Conservation (phyloP, 345 rosid genomes). For the Carallia pectinifolia region DNA sequence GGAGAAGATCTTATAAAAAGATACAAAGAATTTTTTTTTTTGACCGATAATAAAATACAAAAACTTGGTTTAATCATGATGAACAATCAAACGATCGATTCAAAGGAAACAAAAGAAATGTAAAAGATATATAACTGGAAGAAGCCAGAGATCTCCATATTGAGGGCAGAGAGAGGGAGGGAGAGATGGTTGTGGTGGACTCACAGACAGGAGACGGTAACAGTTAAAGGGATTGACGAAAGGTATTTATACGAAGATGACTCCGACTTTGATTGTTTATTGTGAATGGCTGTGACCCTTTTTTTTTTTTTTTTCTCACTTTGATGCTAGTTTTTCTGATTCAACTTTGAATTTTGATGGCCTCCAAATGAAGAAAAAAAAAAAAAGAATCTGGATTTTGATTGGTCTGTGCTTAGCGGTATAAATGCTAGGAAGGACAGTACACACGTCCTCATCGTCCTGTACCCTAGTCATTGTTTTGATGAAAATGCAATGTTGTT, state of each 20-base stretch:
- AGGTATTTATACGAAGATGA: not conserved
- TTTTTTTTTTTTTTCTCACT: not conserved
- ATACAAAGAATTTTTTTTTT: too few relatives aligned
- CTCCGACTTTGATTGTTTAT: not conserved
- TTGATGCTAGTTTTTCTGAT: not conserved
- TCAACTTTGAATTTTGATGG: not conserved
- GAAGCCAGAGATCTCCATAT: not conserved
- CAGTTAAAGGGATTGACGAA: not conserved
- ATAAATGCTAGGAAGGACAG: slow-evolving; percentile 7
- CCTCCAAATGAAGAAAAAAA: not conserved
- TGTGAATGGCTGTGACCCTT: not conserved
- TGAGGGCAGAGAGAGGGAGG: not conserved
- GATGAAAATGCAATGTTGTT: too few relatives aligned
- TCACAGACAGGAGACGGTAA: slow-evolving; percentile 8
- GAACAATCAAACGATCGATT: not conserved
- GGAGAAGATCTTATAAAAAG: too few relatives aligned
- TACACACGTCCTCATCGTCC: slow-evolving; percentile 28
- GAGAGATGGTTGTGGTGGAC: not conserved
- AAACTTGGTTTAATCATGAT: not conserved
- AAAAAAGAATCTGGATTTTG: slow-evolving; percentile 1
- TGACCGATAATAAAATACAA: not conserved
- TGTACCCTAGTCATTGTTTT: slow-evolving; percentile 20
- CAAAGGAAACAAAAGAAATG: not conserved
- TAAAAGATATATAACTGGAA: not conserved
- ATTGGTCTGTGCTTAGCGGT: slow-evolving; percentile 40